phyloP scores from a whole-genome alignment of 1,284 basidiomycete species.

The Tremellales sp. region DNA sequence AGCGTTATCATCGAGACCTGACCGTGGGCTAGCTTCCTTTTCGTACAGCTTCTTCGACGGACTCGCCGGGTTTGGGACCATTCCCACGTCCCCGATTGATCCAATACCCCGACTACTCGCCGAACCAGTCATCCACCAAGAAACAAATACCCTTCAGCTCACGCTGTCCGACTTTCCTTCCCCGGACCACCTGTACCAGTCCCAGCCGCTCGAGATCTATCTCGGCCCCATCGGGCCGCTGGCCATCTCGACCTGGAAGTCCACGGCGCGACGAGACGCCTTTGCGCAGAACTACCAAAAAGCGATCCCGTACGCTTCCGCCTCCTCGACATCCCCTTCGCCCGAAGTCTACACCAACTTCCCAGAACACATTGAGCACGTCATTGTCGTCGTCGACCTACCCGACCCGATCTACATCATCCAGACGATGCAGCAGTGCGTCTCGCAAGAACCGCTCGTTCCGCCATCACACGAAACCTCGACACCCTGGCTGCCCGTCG shows the following conservation, averaged over 20 bases:
- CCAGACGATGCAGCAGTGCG: conserved; percentile 25
- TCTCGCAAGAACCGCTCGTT: not conserved
- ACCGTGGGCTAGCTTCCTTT: conserved; percentile 24
- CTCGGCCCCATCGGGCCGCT: conserved; percentile 84
- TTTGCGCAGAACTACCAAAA: not conserved
- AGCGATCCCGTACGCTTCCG: not conserved
- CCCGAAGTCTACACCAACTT: conserved; percentile 27
- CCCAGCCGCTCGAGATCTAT: conserved; percentile 73
- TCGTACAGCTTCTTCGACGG: conserved; percentile 34
- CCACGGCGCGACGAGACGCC: conserved; percentile 22
- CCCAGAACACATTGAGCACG: conserved; percentile 31
- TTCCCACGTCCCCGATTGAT: conserved; percentile 54
- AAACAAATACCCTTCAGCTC: conserved; percentile 70
- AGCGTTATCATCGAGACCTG: not conserved
- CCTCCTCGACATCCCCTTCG: conserved; percentile 13
- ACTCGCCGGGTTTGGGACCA: not conserved
- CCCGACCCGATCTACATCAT: conserved; percentile 30
- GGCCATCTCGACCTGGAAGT: conserved; percentile 42
- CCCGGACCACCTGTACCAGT: conserved; percentile 49
- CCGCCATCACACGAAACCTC: not conserved
- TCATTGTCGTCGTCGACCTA: conserved; percentile 36
- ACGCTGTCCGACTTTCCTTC: conserved; percentile 70
- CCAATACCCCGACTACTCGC: conserved; percentile 83
- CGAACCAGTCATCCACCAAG: conserved; percentile 67
- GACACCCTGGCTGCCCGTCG: conserved; percentile 5